Percentiles rank a stretch among this genome's conserved stretches.
Conservation (phyloP, 345 rosid species). For the Noccaea bulbosa region DNA sequence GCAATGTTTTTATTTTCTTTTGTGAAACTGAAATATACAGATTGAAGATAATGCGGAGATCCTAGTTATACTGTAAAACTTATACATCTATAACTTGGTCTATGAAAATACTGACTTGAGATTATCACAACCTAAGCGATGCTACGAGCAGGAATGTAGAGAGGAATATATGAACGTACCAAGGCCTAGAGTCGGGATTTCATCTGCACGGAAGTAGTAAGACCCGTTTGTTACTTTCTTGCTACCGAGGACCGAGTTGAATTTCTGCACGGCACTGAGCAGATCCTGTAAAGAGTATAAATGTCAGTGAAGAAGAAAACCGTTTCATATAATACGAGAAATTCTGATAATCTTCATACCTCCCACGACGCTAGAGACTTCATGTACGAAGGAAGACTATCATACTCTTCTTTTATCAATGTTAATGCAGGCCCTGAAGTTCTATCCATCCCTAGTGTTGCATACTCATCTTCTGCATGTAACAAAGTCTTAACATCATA, state of each 20-base stretch:
- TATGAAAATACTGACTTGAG: neutral
- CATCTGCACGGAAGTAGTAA: constrained; percentile 62
- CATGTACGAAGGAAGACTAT: constrained; percentile 74
- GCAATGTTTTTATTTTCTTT: neutral
- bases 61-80: constrained; percentile 1
- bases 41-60: neutral
- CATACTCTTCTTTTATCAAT: constrained; percentile 61
- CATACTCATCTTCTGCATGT: constrained; percentile 41
- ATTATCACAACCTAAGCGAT: constrained; percentile 7
- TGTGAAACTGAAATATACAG: neutral
- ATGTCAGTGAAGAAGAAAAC: neutral
- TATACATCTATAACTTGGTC: neutral
- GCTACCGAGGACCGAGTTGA: constrained; percentile 57
- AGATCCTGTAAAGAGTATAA: constrained; percentile 57
- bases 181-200: constrained; percentile 63
- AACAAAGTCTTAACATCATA: constrained; percentile 12
- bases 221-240: constrained; percentile 51
- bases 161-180: constrained; percentile 48
- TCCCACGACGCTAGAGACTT: constrained; percentile 81
- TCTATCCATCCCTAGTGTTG: constrained; percentile 34
- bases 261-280: constrained; percentile 68
- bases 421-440: constrained; percentile 42
- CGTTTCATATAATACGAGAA: neutral
- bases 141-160: constrained; percentile 6
- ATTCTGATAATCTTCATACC: constrained; percentile 51